Evolutionary conservation across 495 filamentous ascomycete species (phyloP), one percentile per base, ranked within the genome.

Genomic region (Penicillium soppii): DNA sequence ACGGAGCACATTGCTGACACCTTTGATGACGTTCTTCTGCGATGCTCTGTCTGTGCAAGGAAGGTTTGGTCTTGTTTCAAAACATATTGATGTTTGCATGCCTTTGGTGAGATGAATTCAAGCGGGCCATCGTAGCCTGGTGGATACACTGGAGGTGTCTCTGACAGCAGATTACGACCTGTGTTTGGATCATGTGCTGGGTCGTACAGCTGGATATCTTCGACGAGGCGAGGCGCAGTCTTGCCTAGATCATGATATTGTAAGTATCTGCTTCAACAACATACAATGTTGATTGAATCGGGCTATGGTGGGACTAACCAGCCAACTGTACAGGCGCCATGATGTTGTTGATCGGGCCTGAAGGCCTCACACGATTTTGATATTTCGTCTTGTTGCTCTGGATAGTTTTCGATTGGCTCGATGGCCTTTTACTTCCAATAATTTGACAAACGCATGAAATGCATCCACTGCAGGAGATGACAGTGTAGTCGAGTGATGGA

Each of bases 141-240:
- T 16, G 66, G 55, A 41, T 65, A 74, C 15, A 78, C 70, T 2
- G 70, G 74, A 20, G 82, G 78, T 6, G 75, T 63, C 42, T 81
- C 66, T 12, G 77, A 71, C 41, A 86, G 78, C 17, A 82, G 49
- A 59, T 85, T 85, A 40, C 69, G 73, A 37, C 73, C 74, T 19
- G 65, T 72, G 15, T 56, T 59, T 47, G 71, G 62, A 21, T 72
- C 72, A 45, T 78, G 65, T 17, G 69, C 66, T 19, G 82, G 77
- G 54, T 88, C 82, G 57, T 84, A 85, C 25, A 65, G 54, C 19
- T 71, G 50, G 38, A 88, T 69, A 62, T 86, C 84, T 49, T 81
- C 64, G 36, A 80, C 65, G 43, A 88, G 73, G 40, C 79, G 78
- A 8, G 83, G 84, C 42, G 82, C 78, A 53, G 80, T 82, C 69